Evolutionary conservation across 129 eudicot genomes (phyloP).

Genomic region (sunflower (Helianthus annuus)): HanXRQr2.0-SUNRISE NC_035438.2:3853469-3853968

Average conservation of each 20-base stretch:
- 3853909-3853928: slow-evolving; percentile 43
- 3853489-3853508: too few species aligned
- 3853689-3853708: neutral
- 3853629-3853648: neutral
- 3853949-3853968: slow-evolving; percentile 48
- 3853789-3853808: slow-evolving; percentile 96
- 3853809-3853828: slow-evolving; percentile 70
- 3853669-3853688: neutral
- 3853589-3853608: neutral
- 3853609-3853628: neutral
- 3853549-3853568: too few species aligned
- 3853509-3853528: too few species aligned
- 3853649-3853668: neutral
- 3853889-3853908: slow-evolving; percentile 23
- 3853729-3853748: neutral
- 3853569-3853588: too few species aligned
- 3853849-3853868: slow-evolving; percentile 90
- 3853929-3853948: slow-evolving; percentile 40
- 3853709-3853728: neutral
- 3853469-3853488: too few species aligned
- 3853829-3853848: slow-evolving; percentile 76
- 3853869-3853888: slow-evolving; percentile 59
- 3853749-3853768: neutral
- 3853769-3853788: slow-evolving; percentile 88
- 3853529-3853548: too few species aligned